Base-by-base conservation (phyloP, 169 alveolate species). In the Cryptosporidium sp. region DNA sequence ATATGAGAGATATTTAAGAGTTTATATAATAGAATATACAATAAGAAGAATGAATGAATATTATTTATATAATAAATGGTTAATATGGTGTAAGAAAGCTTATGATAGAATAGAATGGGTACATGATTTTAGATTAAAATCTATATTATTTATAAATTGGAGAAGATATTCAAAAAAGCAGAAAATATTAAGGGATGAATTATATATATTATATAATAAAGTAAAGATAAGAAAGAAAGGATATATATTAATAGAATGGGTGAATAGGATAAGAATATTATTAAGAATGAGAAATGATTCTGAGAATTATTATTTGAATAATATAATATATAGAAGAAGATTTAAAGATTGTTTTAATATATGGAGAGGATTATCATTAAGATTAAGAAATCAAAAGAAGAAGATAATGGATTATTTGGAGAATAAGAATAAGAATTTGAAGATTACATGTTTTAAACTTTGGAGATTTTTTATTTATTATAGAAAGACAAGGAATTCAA, bases 381-480 rank as follows among this genome's bases (percentile, higher is more conserved):
- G 33, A 4, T 16, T 39, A 26, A 51, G 89, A 23, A 44, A 39
- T 29, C 56, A 31, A 42, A 60, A 75, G 39, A 21, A 9, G 39
- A 65, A 48, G 18, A 14, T 80, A 1, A 9, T 23, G 35, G 37
- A 4, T 9, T 62, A 29, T n/a, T 8, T 80, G 31, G 68, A 65
- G 48, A 42, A 23, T 33, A 60, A 48, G 53, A 80, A 33, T 10
- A 61, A 26, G 7, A 37, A 37, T 16, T 29, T 62, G 44, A 33
- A 29, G 33, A 37, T 23, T 0, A 80, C 80, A 4, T 80, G 65
- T 37, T 80, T 80, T 65, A 80, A 65, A 21, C 67, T 80, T 37
- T 80, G 89, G 89, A 80, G 51, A 62, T 80, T 80, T 48, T 80
- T 62, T 31, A 65, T 61, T n/a, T 65, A 80, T 18, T 80, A 80